Conservation (phyloP, 305 asterid species). For the Petunia hybrid region DNA sequence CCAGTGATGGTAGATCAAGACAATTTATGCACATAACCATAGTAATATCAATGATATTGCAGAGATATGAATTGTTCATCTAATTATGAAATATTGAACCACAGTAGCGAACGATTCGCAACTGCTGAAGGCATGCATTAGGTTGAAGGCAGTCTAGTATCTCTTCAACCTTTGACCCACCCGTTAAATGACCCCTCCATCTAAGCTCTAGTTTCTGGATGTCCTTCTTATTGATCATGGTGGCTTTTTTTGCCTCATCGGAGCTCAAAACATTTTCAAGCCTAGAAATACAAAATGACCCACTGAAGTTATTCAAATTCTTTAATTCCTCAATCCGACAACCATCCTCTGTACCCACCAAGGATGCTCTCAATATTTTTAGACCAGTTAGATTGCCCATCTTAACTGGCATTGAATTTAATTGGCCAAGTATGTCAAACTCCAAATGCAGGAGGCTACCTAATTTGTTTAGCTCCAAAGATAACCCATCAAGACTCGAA, state of each 20-base stretch:
- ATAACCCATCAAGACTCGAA: not conserved
- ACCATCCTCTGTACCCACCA: not conserved
- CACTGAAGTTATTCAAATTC: not conserved
- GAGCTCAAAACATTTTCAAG: not conserved
- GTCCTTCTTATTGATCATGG: not conserved
- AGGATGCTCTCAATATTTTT: slow-evolving; percentile 3
- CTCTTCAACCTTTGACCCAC: not conserved
- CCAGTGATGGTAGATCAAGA: not conserved
- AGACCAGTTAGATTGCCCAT: not conserved
- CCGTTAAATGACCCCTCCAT: not conserved
- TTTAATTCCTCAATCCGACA: not conserved
- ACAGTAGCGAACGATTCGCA: not conserved
- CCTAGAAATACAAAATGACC: not conserved
- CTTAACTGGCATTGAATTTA: not conserved
- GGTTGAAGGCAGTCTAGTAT: slow-evolving; percentile 17
- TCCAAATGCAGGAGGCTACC: not conserved
- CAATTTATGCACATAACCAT: not conserved
- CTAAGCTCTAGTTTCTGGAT: not conserved
- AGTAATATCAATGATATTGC: not conserved
- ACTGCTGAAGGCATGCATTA: not conserved
- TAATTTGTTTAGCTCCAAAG: not conserved
- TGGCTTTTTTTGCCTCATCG: not conserved
- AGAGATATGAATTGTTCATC: not conserved
- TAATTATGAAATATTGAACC: not conserved
- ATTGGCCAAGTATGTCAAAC: not conserved